Base-by-base conservation (phyloP, 2,329 filamentous ascomycete genomes). In the Xylaria sp. region DNA sequence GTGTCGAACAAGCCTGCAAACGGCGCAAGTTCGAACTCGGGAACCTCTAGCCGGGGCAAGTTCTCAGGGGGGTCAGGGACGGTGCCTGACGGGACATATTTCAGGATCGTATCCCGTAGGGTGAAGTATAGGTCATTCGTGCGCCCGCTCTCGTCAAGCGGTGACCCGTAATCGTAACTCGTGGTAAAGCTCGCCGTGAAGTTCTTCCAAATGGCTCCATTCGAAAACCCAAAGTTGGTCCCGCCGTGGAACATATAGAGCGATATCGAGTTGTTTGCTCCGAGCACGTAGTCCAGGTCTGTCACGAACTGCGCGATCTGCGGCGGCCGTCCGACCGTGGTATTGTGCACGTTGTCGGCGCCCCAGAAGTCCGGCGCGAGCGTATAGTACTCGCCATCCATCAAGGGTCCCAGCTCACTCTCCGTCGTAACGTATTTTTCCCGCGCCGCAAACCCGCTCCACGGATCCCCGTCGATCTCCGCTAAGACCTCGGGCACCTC, bases 161-260 rank as follows among this genome's bases (percentile, higher is more conserved):
- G 83, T 0, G 85, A 78, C 28, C 83, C 84, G 60, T 86, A 86
- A 72, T 87, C 85, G 69, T 86, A 87, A 68, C 82, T 84, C 2
- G 82, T 82, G 0, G 76, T 85, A 58, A 85, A 81, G 20, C 78
- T 78, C 7, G 79, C 79, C 20, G 80, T 79, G 9, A 76, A 76
- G 62, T 82, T 80, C 57, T 78, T 77, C 80, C 82, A 84, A 12
- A 84, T 74, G 1, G 81, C 82, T 8, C 85, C 84, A 72, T 83
- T 85, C 25, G 82, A 76, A 67, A 85, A 84, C 0, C 80, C 85
- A 68, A 82, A 86, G 66, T 85, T 86, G 1, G 84, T 86, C 0
- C 84, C 85, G 3, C 85, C 85, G 69, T 87, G 84, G 68, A 86
- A 83, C 84, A 86, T 86, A 73, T 86, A 86, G 63, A 87, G 73